phyloP scores from a whole-genome alignment of 108 stramenopile species.

The Cylindrotheca fusiformis region DNA sequence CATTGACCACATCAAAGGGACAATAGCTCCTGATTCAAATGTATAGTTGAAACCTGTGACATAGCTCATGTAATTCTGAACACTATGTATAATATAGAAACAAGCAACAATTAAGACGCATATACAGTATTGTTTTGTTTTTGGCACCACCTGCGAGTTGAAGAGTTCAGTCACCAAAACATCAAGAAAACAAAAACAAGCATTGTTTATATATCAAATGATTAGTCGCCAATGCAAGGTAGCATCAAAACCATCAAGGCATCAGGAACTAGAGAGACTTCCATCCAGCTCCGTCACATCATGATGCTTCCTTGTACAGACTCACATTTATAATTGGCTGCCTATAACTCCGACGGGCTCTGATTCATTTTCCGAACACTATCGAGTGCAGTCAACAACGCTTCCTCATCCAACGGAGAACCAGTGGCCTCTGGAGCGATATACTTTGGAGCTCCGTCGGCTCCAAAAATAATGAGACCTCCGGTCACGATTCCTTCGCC shows the following conservation, averaged over 20 bases:
- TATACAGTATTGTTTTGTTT: too few relatives aligned
- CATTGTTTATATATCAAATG: too few relatives aligned
- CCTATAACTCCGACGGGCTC: neutral
- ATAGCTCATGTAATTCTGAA: too few relatives aligned
- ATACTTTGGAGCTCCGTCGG: slow-evolving; percentile 52
- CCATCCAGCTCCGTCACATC: neutral
- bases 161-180: too few relatives aligned
- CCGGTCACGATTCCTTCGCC: slow-evolving; percentile 83
- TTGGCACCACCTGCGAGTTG: too few relatives aligned
- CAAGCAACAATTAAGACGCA: too few relatives aligned
- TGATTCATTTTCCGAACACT: slow-evolving; percentile 32
- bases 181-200: too few relatives aligned
- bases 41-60: too few relatives aligned
- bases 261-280: neutral
- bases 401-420: slow-evolving; percentile 44
- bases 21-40: neutral
- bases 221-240: too few relatives aligned
- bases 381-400: slow-evolving; percentile 47
- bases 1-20: slow-evolving; percentile 29
- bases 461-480: slow-evolving; percentile 72
- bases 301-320: neutral
- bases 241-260: neutral
- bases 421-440: slow-evolving; percentile 78
- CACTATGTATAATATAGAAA: too few relatives aligned
- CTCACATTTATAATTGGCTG: neutral